These are phyloP conservation scores for Thalassiosira mediterranea DNA, from an alignment of 352 stramenopile species.

Conservation along the genomic window DNA sequence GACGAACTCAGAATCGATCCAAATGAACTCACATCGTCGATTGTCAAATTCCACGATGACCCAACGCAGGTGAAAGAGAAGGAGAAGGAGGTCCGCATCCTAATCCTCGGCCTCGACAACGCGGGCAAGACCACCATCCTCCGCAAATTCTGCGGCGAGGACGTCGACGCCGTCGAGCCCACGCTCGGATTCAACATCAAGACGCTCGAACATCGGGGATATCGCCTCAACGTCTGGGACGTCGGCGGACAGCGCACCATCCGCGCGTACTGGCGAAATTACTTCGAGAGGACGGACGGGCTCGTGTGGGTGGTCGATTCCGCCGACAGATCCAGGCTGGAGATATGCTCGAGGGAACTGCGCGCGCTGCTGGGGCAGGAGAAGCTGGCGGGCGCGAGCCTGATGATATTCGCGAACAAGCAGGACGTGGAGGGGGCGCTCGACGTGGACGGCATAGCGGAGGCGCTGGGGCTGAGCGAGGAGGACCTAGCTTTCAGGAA, in stretches of 20 bases:
- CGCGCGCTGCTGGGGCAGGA: constrained; percentile 79
- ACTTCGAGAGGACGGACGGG: constrained; percentile 99
- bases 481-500: constrained; percentile 69
- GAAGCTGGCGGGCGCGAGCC: constrained; percentile 96
- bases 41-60: constrained; percentile 88
- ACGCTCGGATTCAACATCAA: constrained; percentile 99
- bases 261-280: constrained; percentile 99
- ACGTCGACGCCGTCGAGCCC: constrained; percentile 96
- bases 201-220: constrained; percentile 91
- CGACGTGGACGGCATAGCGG: constrained; percentile 89
- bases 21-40: no score
- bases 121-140: constrained; percentile 99
- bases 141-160: constrained; percentile 94
- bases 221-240: constrained; percentile 89
- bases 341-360: constrained; percentile 88
- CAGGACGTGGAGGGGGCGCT: constrained; percentile 95
- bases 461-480: constrained; percentile 88
- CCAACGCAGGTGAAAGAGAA: constrained; percentile 99
- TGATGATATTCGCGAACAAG: constrained; percentile 99
- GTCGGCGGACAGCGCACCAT: constrained; percentile 99
- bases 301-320: constrained; percentile 99
- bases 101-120: constrained; percentile 99
- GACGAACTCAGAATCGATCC: no score
- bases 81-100: constrained; percentile 97
- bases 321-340: constrained; percentile 91